phyloP scores from a whole-genome alignment of 331 rosid genomes.

The Pyrus hybrid region DNA sequence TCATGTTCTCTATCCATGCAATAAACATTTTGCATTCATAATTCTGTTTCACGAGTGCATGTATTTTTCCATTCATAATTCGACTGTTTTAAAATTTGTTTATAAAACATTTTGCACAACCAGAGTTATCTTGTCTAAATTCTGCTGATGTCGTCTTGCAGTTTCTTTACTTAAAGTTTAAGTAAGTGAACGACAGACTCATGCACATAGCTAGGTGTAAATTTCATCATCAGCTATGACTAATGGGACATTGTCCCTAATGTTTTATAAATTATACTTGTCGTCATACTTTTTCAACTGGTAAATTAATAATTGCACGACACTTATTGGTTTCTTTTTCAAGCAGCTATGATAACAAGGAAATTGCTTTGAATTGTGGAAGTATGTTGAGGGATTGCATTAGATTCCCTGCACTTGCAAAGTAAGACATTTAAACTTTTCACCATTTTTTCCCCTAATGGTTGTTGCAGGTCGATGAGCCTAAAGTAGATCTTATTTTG shows the following conservation, averaged over 20 bases:
- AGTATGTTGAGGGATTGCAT: slow-evolving; percentile 94
- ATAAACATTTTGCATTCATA: neutral
- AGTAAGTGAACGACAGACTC: neutral
- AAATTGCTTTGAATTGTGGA: slow-evolving; percentile 87
- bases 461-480: neutral
- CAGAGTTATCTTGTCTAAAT: neutral
- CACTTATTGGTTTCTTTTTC: slow-evolving; percentile 17
- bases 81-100: neutral
- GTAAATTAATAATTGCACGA: neutral
- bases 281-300: neutral
- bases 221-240: neutral
- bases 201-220: neutral
- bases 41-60: neutral
- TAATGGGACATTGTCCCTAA: neutral
- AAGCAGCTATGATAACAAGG: slow-evolving; percentile 93
- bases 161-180: neutral
- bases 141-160: neutral
- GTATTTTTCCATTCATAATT: neutral
- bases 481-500: slow-evolving; percentile 1
- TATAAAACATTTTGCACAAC: neutral
- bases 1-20: neutral
- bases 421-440: slow-evolving; percentile 43
- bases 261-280: neutral
- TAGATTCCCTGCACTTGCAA: slow-evolving; percentile 72
- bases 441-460: neutral